These are phyloP conservation scores for Fomitiporia mediterranea DNA, from an alignment of 1,284 basidiomycete genomes.

Conservation along the genomic window DNA sequence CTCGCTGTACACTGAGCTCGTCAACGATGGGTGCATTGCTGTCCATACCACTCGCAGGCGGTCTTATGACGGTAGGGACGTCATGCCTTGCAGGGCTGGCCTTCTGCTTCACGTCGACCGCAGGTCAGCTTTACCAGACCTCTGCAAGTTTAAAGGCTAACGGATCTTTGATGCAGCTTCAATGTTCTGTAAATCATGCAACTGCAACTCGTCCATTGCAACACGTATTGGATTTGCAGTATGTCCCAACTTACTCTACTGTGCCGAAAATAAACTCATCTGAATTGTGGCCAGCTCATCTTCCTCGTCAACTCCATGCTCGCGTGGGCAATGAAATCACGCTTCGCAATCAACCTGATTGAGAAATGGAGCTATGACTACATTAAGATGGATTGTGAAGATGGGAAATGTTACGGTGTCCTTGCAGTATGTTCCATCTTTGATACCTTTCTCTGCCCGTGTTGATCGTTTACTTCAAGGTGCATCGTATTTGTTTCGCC, in stretches of 20 bases:
- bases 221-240: slow-evolving; percentile 96
- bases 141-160: not conserved
- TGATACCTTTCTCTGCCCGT: not conserved
- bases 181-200: slow-evolving; percentile 98
- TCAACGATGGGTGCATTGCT: slow-evolving; percentile 71
- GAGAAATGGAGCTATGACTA: slow-evolving; percentile 95
- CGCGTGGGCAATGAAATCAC: slow-evolving; percentile 94
- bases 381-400: slow-evolving; percentile 95
- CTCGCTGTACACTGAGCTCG: not conserved
- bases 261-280: not conserved
- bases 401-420: slow-evolving; percentile 93
- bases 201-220: slow-evolving; percentile 98
- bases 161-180: slow-evolving; percentile 55
- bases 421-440: slow-evolving; percentile 66
- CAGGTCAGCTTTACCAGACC: slow-evolving; percentile 45
- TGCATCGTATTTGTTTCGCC: slow-evolving; percentile 97
- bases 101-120: slow-evolving; percentile 80
- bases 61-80: slow-evolving; percentile 69
- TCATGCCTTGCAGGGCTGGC: slow-evolving; percentile 80
- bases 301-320: slow-evolving; percentile 95
- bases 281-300: slow-evolving; percentile 62
- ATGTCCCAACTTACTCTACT: slow-evolving; percentile 33
- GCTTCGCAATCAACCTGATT: slow-evolving; percentile 81
- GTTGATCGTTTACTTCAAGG: slow-evolving; percentile 39
- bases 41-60: slow-evolving; percentile 83